phyloP scores from a whole-genome alignment of 148 eudicot species.

The Rhododendron henanense region DNA sequence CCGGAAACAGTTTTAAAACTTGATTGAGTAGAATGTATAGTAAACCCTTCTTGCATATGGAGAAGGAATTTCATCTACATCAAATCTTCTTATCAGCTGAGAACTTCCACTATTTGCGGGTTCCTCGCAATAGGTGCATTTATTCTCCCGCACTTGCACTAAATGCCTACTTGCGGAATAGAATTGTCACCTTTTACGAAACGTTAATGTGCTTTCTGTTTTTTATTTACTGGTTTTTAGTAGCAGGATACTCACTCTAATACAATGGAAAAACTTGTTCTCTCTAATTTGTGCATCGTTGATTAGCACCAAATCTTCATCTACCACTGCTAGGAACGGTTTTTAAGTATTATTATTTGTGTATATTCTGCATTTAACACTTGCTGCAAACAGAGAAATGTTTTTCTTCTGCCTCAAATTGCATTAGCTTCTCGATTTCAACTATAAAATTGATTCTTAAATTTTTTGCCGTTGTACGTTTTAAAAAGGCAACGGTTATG shows the following conservation, averaged over 20 bases:
- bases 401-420: background rate
- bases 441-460: background rate
- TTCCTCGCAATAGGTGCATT: background rate
- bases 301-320: background rate
- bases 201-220: background rate
- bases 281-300: background rate
- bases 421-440: background rate
- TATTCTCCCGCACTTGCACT: background rate
- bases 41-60: background rate
- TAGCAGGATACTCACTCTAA: background rate
- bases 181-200: background rate
- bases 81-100: background rate
- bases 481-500: background rate
- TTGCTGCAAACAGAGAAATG: background rate
- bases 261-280: background rate
- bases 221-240: background rate
- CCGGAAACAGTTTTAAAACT: background rate
- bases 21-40: background rate
- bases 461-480: background rate
- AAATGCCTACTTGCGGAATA: background rate
- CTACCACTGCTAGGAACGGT: background rate
- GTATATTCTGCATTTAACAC: background rate
- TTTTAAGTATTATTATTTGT: background rate
- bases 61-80: background rate
- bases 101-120: background rate